Evolutionary conservation across 2,329 filamentous ascomycete genomes (phyloP).

Genomic region (Aschersonia sp.): DNA sequence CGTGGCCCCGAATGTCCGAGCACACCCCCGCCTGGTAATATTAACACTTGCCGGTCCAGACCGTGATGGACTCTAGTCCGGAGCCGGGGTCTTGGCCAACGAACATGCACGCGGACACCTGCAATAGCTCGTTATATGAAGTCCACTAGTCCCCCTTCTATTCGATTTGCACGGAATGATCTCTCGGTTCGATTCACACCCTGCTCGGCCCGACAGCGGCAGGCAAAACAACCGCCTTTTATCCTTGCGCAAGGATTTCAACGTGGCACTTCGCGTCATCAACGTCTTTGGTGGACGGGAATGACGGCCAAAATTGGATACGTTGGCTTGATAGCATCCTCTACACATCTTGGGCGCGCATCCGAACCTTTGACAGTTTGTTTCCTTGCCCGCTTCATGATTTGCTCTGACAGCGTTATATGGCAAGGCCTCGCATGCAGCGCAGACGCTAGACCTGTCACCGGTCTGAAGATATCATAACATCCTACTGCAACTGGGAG

Average conservation of each 20-base stretch:
- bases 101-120: not conserved
- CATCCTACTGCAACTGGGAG: no score
- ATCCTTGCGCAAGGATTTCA: not conserved
- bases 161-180: not conserved
- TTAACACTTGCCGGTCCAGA: conserved; percentile 10
- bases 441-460: no score
- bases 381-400: no score
- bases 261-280: no score
- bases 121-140: not conserved
- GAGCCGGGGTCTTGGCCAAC: conserved; percentile 5
- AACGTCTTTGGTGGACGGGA: no score
- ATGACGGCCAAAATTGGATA: no score
- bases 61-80: conserved; percentile 11
- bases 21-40: conserved; percentile 4
- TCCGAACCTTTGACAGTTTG: no score
- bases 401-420: no score
- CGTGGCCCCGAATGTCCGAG: conserved; percentile 4
- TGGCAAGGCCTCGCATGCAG: no score
- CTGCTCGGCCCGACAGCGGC: not conserved
- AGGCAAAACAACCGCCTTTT: not conserved
- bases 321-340: no score
- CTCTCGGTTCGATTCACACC: not conserved
- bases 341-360: no score
- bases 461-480: no score
- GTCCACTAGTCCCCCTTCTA: not conserved